Conservation (phyloP, 192 early-diverging fungal genomes). For the Coemansia sp. region DNA sequence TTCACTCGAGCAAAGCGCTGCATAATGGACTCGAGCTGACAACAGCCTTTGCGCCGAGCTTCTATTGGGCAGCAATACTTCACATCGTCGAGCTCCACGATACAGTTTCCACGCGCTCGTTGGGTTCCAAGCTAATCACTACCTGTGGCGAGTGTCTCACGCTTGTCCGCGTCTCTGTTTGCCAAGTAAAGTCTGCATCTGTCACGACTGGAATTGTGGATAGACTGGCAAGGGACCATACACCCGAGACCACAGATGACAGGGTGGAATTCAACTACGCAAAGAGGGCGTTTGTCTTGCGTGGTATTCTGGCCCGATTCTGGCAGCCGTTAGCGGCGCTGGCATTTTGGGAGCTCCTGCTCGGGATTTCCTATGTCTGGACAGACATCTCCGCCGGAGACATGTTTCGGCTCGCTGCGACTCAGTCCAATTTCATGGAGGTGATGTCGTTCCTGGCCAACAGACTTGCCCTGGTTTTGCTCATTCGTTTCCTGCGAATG, state of each 20-base stretch:
- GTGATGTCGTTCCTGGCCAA: neutral
- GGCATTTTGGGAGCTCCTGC: conserved; percentile 1
- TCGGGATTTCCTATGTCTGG: conserved; percentile 9
- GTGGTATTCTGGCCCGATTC: neutral
- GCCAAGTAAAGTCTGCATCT: neutral
- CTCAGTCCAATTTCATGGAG: neutral
- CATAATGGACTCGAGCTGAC: neutral
- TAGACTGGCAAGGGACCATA: too few relatives aligned
- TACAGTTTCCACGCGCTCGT: neutral
- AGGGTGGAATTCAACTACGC: neutral
- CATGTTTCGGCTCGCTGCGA: conserved; percentile 3
- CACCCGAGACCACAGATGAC: neutral
- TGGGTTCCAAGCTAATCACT: neutral
- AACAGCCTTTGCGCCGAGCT: neutral
- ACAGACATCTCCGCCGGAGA: neutral
- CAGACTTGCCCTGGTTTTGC: neutral
- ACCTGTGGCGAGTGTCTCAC: neutral
- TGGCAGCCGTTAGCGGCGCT: neutral
- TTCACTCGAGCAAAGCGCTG: neutral
- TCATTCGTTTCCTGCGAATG: neutral
- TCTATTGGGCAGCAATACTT: neutral
- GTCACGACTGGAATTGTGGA: too few relatives aligned
- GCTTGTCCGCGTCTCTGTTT: neutral
- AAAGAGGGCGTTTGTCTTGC: conserved; percentile 2
- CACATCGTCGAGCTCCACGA: neutral